Base-by-base conservation (phyloP, 73 alveolate genomes). In the Paramecium biaurelia region DNA sequence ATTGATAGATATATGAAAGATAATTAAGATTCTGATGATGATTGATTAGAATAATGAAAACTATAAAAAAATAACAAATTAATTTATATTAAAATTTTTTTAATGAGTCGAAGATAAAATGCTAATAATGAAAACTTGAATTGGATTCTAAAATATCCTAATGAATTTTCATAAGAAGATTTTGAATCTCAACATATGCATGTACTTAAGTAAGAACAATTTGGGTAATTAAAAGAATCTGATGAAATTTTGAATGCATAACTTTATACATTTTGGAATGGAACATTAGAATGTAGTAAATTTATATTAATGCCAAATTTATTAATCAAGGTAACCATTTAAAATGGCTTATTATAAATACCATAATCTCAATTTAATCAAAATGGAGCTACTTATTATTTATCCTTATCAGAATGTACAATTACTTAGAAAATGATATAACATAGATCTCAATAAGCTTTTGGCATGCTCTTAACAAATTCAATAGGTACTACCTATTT, bases 331-430 rank as follows among this genome's bases (percentile, higher is more conserved):
- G 74, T 79, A 18, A 21, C 70, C 8, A 41, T 38, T 14, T 23
- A 38, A 79, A 79, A 43, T 20, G 56, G 20, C 0, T 5, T 74
- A 23, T 63, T 63, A 53, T 21, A 53, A 53, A 53, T 53, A 53
- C 84, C 84, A 63, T 5, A 38, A 79, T 42, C 28, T 42, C n/a
- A 79, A 79, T 79, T 79, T 30, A 32, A 32, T 30, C 28, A 10
- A 30, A 41, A 49, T 14, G 84, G 84, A 63, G 84, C 49, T 11
- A 63, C 90, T 5, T 47, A 23, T 24, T 79, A 79, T 47, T 34
- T 79, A 18, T 79, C 90, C 0, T 45, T 79, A 79, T 79, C 90
- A 5, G 90, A 79, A 30, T 79, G 90, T 63, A 79, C 90, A 20
- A 79, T 79, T 5, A 79, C 90, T 11, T 47, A 79, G n/a, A 79